Evolutionary conservation across 225 moss, liverwort and hornwort genomes (phyloP), one percentile per base, ranked within the genome.

Genomic region (Rhytidiadelphus loreus): DNA sequence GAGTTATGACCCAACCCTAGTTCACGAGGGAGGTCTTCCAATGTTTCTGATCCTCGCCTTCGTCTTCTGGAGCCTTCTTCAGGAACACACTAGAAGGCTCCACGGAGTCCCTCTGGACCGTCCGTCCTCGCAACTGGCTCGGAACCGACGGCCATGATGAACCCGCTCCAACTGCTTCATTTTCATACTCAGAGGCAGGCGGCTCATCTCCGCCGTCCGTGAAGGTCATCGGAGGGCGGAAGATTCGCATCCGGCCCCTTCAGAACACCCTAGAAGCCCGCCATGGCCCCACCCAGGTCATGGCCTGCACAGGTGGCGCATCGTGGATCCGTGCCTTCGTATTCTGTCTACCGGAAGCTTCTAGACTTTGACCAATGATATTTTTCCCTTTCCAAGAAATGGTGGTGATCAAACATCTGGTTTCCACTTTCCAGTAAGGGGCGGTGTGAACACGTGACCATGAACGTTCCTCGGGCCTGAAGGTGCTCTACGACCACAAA

Each of bases 221-320:
- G 61, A 5, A 0, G 0, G 2, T 2, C 55, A 91, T 91, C 91
- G 82, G 82, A 88, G 76, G 86, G 88, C 16, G 5, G 22, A 7
- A 2, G 56, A 43, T 59, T 8, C 53, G 52, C 70, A 43, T 86
- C 52, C 68, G 66, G 15, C 69, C 48, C 12, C 33, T 57, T 74
- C 2, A 39, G 88, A 91, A 91, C 86, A 88, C 82, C 88, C 88
- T 91, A 88, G 91, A 91, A 91, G 82, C 70, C 60, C 76, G 46
- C 57, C 23, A 53, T 60, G 87, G 87, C 19, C 87, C 81, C 33
- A 56, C 77, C 77, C 28, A 11, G 33, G 65, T 52, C 50, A 19
- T 37, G 83, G 62, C 21, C 7, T 14, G 79, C 3, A 50, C 86
- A 86, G 64, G 69, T 87, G 80, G 68, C 46, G 44, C 33, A 24